A percentile compares a stretch with the other conserved stretches of the same genome.
Conservation (phyloP, 176 grass and related monocot species). For the Oryza punctata region DNA sequence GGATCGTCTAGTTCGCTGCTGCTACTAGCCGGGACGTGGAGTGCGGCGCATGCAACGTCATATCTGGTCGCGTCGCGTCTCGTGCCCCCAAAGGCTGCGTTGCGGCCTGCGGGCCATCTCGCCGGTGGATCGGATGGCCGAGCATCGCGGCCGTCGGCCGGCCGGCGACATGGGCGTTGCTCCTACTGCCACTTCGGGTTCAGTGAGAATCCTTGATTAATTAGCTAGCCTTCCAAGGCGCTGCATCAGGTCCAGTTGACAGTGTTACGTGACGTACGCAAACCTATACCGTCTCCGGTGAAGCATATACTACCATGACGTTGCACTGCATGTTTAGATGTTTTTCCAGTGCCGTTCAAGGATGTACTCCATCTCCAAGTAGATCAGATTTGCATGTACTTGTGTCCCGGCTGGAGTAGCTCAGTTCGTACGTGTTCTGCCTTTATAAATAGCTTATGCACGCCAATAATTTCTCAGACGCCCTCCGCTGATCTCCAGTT, state of each 20-base stretch:
- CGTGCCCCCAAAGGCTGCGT: conserved; percentile 44
- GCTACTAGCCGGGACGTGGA: conserved; percentile 14
- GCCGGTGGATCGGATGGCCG: background rate
- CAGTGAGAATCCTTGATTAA: conserved; percentile 31
- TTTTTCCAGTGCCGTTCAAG: background rate
- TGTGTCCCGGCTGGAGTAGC: background rate
- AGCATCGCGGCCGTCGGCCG: background rate
- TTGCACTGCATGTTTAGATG: background rate
- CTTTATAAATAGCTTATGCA: conserved; percentile 27
- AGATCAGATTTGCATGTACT: background rate
- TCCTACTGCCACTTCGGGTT: background rate
- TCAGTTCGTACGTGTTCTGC: background rate
- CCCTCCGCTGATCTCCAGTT: background rate
- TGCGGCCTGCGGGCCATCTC: conserved; percentile 27
- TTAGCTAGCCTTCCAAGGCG: conserved; percentile 36
- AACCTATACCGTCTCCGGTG: conserved; percentile 2
- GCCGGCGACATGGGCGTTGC: conserved; percentile 6
- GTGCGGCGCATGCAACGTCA: conserved; percentile 45
- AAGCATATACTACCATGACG: background rate
- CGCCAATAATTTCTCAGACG: background rate
- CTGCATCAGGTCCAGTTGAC: background rate
- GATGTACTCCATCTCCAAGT: background rate
- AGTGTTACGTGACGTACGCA: conserved; percentile 18
- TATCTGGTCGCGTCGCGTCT: background rate
- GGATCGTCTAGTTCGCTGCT: background rate